A percentile compares a stretch with the other conserved stretches of the same genome.
Conservation (phyloP, 2,329 filamentous ascomycete genomes). For the Sporothrix pseudoabietina region DNA sequence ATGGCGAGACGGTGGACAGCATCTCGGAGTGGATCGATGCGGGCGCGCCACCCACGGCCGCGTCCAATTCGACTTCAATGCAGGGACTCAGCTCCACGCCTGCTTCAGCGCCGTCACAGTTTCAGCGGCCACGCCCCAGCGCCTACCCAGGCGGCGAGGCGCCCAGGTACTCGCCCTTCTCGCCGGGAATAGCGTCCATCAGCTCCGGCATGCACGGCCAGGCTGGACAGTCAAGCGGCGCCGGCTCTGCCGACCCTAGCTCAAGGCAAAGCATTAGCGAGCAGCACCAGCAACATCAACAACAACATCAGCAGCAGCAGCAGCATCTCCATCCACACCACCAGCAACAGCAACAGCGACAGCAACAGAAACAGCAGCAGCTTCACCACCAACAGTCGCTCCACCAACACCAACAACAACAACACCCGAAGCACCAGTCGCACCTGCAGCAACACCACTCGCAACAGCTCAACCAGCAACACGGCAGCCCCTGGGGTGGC, state of each 20-base stretch:
- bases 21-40: slow-evolving; percentile 59
- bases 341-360: slow-evolving; percentile 38
- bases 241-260: slow-evolving; percentile 38
- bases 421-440: slow-evolving; percentile 2
- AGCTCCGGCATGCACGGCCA: slow-evolving; percentile 41
- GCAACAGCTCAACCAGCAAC: slow-evolving; percentile 37
- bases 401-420: slow-evolving; percentile 16
- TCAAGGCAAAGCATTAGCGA: slow-evolving; percentile 44
- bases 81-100: background rate
- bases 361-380: slow-evolving; percentile 8
- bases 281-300: slow-evolving; percentile 8
- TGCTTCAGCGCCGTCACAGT: slow-evolving; percentile 37
- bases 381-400: background rate
- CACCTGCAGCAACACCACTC: slow-evolving; percentile 20
- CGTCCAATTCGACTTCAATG: slow-evolving; percentile 37
- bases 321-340: slow-evolving; percentile 17
- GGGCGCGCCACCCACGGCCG: slow-evolving; percentile 40
- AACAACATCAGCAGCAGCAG: background rate
- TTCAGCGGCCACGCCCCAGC: slow-evolving; percentile 38
- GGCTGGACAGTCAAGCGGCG: slow-evolving; percentile 36
- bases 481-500: slow-evolving; percentile 50
- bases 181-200: slow-evolving; percentile 39
- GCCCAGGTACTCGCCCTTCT: slow-evolving; percentile 41
- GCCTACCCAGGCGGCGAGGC: slow-evolving; percentile 40
- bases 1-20: slow-evolving; percentile 56